Evolutionary conservation across 2,329 filamentous ascomycete species (phyloP).

Genomic region (Peltaster fructicola): DNA sequence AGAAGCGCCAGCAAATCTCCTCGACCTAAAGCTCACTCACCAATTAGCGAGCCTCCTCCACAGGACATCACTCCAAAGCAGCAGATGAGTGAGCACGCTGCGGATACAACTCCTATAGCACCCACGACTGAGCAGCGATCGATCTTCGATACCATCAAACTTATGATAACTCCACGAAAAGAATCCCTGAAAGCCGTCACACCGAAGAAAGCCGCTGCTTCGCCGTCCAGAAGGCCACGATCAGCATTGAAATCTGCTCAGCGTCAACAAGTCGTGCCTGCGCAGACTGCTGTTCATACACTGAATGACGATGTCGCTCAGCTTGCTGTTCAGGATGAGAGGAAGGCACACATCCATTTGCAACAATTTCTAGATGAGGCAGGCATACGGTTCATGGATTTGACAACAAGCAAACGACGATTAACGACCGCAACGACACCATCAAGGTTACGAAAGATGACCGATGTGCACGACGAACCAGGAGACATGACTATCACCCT

Average conservation of each 20-base stretch:
- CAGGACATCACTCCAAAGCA: too few species aligned
- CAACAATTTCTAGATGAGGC: constrained; percentile 92
- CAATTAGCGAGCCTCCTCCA: too few species aligned
- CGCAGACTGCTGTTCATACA: too few species aligned
- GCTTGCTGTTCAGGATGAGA: constrained; percentile 5
- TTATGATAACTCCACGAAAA: constrained; percentile 31
- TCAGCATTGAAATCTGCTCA: constrained; percentile 10
- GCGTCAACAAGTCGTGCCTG: constrained; percentile 13
- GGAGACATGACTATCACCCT: constrained; percentile 34
- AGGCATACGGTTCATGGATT: constrained; percentile 93
- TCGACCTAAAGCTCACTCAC: too few species aligned
- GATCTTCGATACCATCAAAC: constrained; percentile 28
- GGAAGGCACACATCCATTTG: constrained; percentile 36
- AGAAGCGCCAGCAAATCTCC: too few species aligned
- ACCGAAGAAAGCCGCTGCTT: constrained; percentile 21
- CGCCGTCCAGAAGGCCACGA: constrained; percentile 24
- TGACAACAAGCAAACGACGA: constrained; percentile 86
- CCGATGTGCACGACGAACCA: constrained; percentile 18
- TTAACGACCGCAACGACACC: constrained; percentile 52
- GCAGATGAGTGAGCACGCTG: too few species aligned
- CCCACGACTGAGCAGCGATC: too few species aligned
- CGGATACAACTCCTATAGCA: too few species aligned
- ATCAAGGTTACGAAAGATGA: constrained; percentile 17
- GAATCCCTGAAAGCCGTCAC: constrained; percentile 23
- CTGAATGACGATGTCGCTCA: constrained; percentile 13